Percentiles rank a stretch among this genome's conserved stretches.
These are phyloP conservation scores for Cyclotella distinguenda DNA, from an alignment of 108 stramenopile species.

Conservation along the genomic window DNA sequence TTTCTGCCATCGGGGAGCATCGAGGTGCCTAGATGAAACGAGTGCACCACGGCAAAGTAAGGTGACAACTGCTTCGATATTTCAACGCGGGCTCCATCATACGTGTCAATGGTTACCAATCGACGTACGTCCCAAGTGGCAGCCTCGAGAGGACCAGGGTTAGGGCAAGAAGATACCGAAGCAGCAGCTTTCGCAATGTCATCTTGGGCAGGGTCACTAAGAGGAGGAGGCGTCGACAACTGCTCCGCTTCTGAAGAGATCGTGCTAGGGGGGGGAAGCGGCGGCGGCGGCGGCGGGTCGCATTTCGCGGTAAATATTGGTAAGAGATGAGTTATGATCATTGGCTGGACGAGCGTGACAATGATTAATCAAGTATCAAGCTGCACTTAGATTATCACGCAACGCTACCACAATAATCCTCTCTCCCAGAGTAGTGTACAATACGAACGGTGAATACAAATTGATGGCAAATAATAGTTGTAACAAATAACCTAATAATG, in stretches of 20 bases:
- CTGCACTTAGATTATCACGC: too few relatives aligned
- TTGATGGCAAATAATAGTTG: too few relatives aligned
- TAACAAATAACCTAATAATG: conserved; percentile 1
- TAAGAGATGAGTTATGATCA: conserved; percentile 18
- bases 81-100: conserved; percentile 78
- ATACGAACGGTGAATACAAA: too few relatives aligned
- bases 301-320: conserved; percentile 29
- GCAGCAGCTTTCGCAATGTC: conserved; percentile 49
- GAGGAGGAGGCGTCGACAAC: conserved; percentile 20
- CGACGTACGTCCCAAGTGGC: conserved; percentile 70
- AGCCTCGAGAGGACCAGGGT: conserved; percentile 80
- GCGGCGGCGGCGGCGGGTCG: conserved; percentile 10
- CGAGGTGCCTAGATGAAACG: conserved; percentile 75
- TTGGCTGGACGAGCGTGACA: background rate
- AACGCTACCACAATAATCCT: too few relatives aligned
- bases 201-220: conserved; percentile 33
- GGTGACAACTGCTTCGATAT: conserved; percentile 85
- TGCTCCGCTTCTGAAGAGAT: too few relatives aligned
- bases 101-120: conserved; percentile 70
- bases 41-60: conserved; percentile 79
- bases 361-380: too few relatives aligned
- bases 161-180: conserved; percentile 52
- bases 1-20: conserved; percentile 78
- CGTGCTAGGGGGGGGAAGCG: conserved; percentile 31
- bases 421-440: too few relatives aligned